Evolutionary conservation across 352 stramenopile species (phyloP), one percentile per base, ranked within the genome.

Genomic region (Pythium periplocum): DNA sequence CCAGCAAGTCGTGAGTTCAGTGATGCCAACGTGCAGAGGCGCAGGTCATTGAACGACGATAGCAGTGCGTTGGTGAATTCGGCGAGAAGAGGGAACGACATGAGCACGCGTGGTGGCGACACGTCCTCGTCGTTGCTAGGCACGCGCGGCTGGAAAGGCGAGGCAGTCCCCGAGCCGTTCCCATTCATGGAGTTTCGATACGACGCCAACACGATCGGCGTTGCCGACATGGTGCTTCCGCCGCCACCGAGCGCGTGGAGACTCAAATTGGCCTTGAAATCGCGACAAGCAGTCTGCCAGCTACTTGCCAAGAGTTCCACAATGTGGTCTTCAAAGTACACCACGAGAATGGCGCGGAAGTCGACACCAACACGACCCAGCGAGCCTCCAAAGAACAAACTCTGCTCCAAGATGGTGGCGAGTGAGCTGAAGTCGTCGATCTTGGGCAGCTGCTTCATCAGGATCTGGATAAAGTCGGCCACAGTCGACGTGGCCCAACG

Each of bases 11-110:
- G 79, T 40, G 64, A 73, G 51, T 81, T 66, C 32, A 93, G 54
- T 7, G 82, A 90, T 6, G 60, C 53, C 36, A 93, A 86, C 31
- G 75, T 71, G 52, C 82, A 93, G 40, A 90, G 59, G 9, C 84
- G 77, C n/a, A 96, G 66, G 44, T 95, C 80, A 45, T 96, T 96
- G 30, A 95, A 78, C 6, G 80, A 90, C 30, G 71, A 62, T 2
- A 96, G 55, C 31, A 96, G 26, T 2, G 77, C 73, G 66, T 96
- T 96, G 3, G 79, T 93, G 44, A 93, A 86, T 55, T 93, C 81
- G 0, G 85, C 86, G 43, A 93, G 49, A 35, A 92, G 66, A n/a
- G 86, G 86, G 57, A 92, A 95, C 31, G 83, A 79, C 78, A 96
- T 90, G 17, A 96, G 69, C n/a, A 76, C 70, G 11, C 83, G 76